Base-by-base conservation (phyloP, 108 stramenopile genomes). In the Cyclotella cryptica region DNA sequence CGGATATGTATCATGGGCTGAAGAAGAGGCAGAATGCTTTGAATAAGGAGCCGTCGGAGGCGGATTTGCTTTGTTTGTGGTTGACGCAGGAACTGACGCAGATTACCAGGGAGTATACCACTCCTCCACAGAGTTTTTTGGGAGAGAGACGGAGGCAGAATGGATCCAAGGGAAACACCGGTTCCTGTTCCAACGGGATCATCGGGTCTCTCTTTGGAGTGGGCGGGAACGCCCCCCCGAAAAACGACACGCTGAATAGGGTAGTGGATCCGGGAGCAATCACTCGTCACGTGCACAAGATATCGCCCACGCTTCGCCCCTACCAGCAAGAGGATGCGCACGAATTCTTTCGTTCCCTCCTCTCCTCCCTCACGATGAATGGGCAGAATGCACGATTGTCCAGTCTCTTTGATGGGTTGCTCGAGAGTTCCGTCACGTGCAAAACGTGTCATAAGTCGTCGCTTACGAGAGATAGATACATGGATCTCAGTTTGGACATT, bases 291-390 rank as follows among this genome's bases (percentile, higher is more conserved):
- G 92, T 92, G 12, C 75, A 95, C 66, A 89, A 88, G 43, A 86
- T 95, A 60, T 90, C 89, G 13, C 73, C 86, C 62, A 90, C 89
- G 44, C 77, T 95, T 26, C 81, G 80, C 15, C 92, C 92, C 2
- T 93, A 90, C 63, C 90, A 89, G 60, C 94, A 96, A 81, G 95
- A 96, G 83, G 95, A 96, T 72, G 92, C 95, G 0, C 95, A 96
- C 69, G 95, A 96, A 74, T 96, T 93, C 76, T 75, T 96, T 54
- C 66, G 92, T 24, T 82, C 92, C 8, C 89, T 96, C 14, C 79
- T 96, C 21, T 86, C 86, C 15, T 91, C 92, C 8, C 85, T 96
- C 12, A 89, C 85, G n/a, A 91, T 93, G 90, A 88, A 93, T 67
- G 95, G 95, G 5, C 89, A 85, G 51, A 96, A 96, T 66, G 84